Evolutionary conservation across 495 filamentous ascomycete genomes (phyloP).

Genomic region (Hypoxylon cercidicola): DNA sequence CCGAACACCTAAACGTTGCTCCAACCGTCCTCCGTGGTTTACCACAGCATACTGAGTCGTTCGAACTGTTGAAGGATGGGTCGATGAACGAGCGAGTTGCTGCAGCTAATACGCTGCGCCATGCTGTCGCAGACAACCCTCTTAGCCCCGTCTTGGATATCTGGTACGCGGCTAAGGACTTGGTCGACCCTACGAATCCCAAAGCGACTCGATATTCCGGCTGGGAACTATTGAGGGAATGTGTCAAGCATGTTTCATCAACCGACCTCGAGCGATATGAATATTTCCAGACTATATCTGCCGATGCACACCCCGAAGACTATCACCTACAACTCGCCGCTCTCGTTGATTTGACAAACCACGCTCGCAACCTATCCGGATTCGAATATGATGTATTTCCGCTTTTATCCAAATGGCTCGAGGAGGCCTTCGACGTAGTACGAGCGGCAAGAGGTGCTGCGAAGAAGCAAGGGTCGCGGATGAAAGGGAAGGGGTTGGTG

Average conservation of each 20-base stretch:
- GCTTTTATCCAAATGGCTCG: conserved; percentile 68
- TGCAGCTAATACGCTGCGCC: conserved; percentile 66
- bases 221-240: conserved; percentile 72
- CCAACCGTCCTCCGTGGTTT: conserved; percentile 46
- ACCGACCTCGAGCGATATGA: conserved; percentile 71
- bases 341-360: conserved; percentile 69
- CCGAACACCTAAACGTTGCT: conserved; percentile 48
- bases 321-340: conserved; percentile 72
- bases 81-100: conserved; percentile 61
- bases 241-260: conserved; percentile 67
- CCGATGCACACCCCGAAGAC: conserved; percentile 61
- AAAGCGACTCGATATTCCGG: conserved; percentile 63
- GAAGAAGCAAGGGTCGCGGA: conserved; percentile 53
- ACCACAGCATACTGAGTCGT: conserved; percentile 55
- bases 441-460: conserved; percentile 58
- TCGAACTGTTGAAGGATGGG: conserved; percentile 57
- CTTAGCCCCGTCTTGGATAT: conserved; percentile 66
- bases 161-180: conserved; percentile 72
- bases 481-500: conserved; percentile 61
- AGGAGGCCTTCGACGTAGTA: conserved; percentile 64
- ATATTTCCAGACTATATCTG: conserved; percentile 70
- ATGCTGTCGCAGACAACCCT: conserved; percentile 66
- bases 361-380: conserved; percentile 69
- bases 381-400: conserved; percentile 71
- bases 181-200: conserved; percentile 66